Percentiles rank a stretch among this genome's conserved stretches.
Conservation (phyloP, 108 stramenopile genomes). For the Cyclotella cryptica region DNA sequence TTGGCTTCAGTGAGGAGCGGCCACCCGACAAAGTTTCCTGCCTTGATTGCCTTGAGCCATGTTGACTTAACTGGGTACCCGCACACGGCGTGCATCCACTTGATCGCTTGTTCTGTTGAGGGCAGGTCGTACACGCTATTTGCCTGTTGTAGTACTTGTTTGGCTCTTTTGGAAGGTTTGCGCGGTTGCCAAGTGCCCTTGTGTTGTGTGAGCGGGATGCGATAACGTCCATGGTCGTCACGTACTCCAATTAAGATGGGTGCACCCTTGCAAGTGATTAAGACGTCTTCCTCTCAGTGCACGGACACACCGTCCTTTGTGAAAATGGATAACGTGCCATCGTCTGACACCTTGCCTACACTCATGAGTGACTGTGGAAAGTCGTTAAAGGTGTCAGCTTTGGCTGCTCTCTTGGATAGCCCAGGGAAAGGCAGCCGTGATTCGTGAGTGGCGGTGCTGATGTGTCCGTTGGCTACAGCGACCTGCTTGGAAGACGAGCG, state of each 20-base stretch:
- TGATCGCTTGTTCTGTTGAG: not conserved
- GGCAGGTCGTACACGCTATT: conserved; percentile 10
- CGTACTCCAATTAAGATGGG: too few relatives aligned
- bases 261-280: too few relatives aligned
- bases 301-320: too few relatives aligned
- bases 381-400: not conserved
- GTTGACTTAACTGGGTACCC: conserved; percentile 19
- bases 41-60: conserved; percentile 16
- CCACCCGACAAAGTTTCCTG: conserved; percentile 21
- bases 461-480: too few relatives aligned
- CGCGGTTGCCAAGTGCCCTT: not conserved
- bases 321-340: not conserved
- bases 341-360: not conserved
- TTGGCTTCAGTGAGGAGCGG: conserved; percentile 2
- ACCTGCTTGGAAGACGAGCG: too few relatives aligned
- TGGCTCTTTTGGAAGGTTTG: not conserved
- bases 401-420: too few relatives aligned
- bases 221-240: too few relatives aligned
- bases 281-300: too few relatives aligned
- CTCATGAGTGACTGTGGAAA: not conserved
- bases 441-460: too few relatives aligned
- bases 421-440: too few relatives aligned
- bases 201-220: not conserved
- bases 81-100: conserved; percentile 3
- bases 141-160: not conserved